Percentiles rank a stretch among this genome's conserved stretches.
These are phyloP conservation scores for Colletotrichum neosansevieriae DNA, from an alignment of 2,329 filamentous ascomycete species.

Conservation along the genomic window DNA sequence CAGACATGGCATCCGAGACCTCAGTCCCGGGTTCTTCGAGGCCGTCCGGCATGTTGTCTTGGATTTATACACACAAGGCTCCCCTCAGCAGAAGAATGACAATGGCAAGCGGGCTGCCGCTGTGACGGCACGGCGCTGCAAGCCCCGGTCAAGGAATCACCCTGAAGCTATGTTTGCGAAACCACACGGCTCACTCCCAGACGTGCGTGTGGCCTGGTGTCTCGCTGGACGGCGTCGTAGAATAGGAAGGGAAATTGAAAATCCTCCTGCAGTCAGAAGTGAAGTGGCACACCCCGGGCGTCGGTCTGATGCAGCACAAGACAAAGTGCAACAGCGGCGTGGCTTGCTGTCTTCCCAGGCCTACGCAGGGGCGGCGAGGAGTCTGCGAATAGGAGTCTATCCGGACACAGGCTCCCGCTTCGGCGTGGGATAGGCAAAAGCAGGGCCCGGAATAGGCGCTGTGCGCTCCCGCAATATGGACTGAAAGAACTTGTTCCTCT, in stretches of 20 bases:
- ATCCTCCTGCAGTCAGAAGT: slow-evolving; percentile 31
- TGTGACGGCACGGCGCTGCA: slow-evolving; percentile 50
- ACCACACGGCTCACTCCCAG: slow-evolving; percentile 37
- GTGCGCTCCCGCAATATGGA: slow-evolving; percentile 28
- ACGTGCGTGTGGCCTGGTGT: slow-evolving; percentile 28
- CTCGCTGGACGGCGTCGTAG: slow-evolving; percentile 30
- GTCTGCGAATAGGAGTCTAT: slow-evolving; percentile 28
- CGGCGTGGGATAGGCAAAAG: slow-evolving; percentile 6
- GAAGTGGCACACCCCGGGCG: slow-evolving; percentile 34
- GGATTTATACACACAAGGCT: slow-evolving; percentile 63
- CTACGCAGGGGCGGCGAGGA: slow-evolving; percentile 39
- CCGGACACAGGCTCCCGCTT: slow-evolving; percentile 20
- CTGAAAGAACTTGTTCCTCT: slow-evolving; percentile 21
- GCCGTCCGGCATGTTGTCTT: slow-evolving; percentile 68
- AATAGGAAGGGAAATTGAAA: slow-evolving; percentile 33
- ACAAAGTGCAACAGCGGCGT: slow-evolving; percentile 18
- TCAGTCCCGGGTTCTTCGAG: slow-evolving; percentile 65
- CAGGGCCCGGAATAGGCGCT: slow-evolving; percentile 20
- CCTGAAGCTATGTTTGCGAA: slow-evolving; percentile 34
- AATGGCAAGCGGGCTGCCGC: slow-evolving; percentile 39
- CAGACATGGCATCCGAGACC: slow-evolving; percentile 70
- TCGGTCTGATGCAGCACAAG: slow-evolving; percentile 28
- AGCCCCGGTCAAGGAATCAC: slow-evolving; percentile 44
- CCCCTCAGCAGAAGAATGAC: slow-evolving; percentile 22
- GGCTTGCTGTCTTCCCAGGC: slow-evolving; percentile 38